Base-by-base conservation (phyloP, 768 basidiomycete species). In the Mycena vitilis region DNA sequence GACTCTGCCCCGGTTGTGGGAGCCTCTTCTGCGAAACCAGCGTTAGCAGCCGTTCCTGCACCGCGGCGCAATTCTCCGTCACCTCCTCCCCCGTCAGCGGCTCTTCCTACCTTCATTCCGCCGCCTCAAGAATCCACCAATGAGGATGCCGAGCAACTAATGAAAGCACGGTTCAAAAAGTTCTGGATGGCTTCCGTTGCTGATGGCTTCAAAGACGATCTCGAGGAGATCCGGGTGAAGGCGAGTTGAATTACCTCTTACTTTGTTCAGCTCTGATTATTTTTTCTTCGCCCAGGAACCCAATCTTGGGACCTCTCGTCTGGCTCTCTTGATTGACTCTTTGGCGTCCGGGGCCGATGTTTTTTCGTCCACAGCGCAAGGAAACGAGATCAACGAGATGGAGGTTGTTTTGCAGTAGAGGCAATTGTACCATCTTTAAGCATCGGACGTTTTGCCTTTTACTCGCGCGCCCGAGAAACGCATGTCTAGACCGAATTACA, bases 161-260 rank as follows among this genome's bases (percentile, higher is more conserved):
- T 95, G 75, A 90, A 88, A 73, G 87, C 87, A 40, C 87, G 83
- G 51, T 95, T 95, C 76, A 82, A 90, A 63, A 90, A 90, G 77
- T 95, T 95, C 74, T 95, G 94, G 94, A 94, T 95, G 93, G 80
- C 88, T 3, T 88, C 91, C 0, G 85, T 95, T 9, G 92, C 89
- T 2, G 92, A 95, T 75, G 93, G 88, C 13, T 96, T 95, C 79
- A 87, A 87, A 69, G 90, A 92, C 53, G 95, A 95, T 76, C 81
- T 95, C n/a, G 93, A 94, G 73, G 85, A 89, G 73, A 90, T 95
- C 73, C 88, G 91, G 38, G 71, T 71, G 36, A 93, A 94, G 85
- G 94, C 92, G 40, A 60, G 45, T 13, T 20, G 38, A 12, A 48
- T 57, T 66, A 36, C 36, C 15, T 48, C 47, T 34, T 13, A 4